phyloP scores from a whole-genome alignment of 1,284 basidiomycete genomes.

The Cutaneotrichosporon sp. region DNA sequence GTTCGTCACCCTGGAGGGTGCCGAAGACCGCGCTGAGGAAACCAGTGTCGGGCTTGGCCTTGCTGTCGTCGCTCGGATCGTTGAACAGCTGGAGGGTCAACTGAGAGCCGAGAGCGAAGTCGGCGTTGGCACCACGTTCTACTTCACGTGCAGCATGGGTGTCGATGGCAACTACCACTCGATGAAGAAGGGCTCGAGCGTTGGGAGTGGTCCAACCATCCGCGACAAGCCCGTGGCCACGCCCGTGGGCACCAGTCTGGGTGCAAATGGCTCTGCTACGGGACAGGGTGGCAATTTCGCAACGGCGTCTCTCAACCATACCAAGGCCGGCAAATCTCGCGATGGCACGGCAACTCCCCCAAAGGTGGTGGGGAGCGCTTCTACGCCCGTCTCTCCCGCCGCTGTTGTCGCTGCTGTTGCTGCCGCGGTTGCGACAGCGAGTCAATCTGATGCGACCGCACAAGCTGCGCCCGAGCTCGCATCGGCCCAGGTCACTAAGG shows the following conservation, averaged over 20 bases:
- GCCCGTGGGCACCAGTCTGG: too few species aligned
- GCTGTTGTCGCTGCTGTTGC: not conserved
- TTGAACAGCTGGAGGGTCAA: slow-evolving; percentile 73
- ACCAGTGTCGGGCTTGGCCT: slow-evolving; percentile 59
- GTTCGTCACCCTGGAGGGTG: slow-evolving; percentile 81
- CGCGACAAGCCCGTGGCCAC: too few species aligned
- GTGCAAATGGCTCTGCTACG: too few species aligned
- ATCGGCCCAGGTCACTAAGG: not conserved
- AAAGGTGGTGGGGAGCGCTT: too few species aligned
- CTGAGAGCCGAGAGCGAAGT: slow-evolving; percentile 71
- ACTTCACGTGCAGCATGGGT: slow-evolving; percentile 41
- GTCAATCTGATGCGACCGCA: too few species aligned
- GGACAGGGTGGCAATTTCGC: too few species aligned
- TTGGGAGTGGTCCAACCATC: too few species aligned
- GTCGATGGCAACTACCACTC: not conserved
- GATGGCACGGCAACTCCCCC: not conserved
- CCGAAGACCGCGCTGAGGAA: slow-evolving; percentile 54
- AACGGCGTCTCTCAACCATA: not conserved
- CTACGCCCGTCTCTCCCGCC: too few species aligned
- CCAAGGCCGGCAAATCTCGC: not conserved
- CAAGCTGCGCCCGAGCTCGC: too few species aligned
- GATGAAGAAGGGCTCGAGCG: not conserved
- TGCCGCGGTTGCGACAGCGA: too few species aligned
- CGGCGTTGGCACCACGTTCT: slow-evolving; percentile 65
- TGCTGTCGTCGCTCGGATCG: slow-evolving; percentile 75